Base-by-base conservation (phyloP, 2,329 filamentous ascomycete species). In the Colletotrichum tanaceti region DNA sequence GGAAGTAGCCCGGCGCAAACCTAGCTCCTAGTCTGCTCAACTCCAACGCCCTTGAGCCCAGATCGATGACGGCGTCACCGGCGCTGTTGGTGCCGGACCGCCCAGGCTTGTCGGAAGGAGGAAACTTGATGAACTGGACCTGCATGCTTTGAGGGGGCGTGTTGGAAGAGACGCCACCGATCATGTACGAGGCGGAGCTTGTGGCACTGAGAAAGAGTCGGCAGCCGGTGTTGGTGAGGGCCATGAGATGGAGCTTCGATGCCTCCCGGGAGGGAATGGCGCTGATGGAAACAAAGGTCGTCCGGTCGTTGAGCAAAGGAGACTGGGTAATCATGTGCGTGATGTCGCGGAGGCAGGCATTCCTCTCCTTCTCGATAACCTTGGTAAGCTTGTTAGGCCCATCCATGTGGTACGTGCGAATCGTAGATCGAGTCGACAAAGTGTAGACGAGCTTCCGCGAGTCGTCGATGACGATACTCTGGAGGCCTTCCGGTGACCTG, bases 131-230 rank as follows among this genome's bases (percentile, higher is more conserved):
- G 75, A 97, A 96, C 73, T 97, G 92, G n/a, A 98, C 90, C 79
- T 98, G 94, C 93, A 99, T 98, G 79, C 93, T 98, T 73, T 93
- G 94, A 1, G 96, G 95, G 0, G 96, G 94, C 0, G 92, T 90
- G 66, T 85, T 78, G 67, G 85, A 90, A 9, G 87, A 85, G 22
- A 87, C 84, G 24, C 87, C 86, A 16, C 85, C 86, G 38, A 88
- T 84, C 77, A 85, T 87, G 81, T 91, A 90, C 0, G 85, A 91
- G 1, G 89, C 88, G 20, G 93, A 91, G 71, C 91, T 91, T 0
- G 94, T 97, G 5, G 95, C 93, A 76, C 94, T 98, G 62, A 99
- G 86, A 77, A 96, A 98, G 5, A 99, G 88, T 24, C 96, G 90
- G 76, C 94, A 97, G 22, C 97, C 96, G 0, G 93, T 97, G 67